A percentile compares a stretch with the other conserved stretches of the same genome.
Conservation (phyloP, 495 filamentous ascomycete species). For the Hypoxylon crocopeplum region DNA sequence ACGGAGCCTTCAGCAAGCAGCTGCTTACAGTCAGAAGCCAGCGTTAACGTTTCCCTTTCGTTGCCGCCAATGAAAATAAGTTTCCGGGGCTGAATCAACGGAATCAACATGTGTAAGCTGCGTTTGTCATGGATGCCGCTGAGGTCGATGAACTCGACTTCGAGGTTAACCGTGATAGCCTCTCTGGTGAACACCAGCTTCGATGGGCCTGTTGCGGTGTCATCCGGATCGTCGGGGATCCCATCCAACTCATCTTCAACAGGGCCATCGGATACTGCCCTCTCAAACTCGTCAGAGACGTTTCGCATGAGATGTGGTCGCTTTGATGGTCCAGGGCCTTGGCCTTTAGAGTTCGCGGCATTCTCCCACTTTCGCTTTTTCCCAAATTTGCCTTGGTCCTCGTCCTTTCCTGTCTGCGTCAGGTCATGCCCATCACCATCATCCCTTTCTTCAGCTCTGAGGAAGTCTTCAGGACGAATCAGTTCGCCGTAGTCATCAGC, state of each 20-base stretch:
- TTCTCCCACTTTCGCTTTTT: conserved; percentile 96
- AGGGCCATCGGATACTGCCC: conserved; percentile 46
- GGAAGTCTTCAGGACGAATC: conserved; percentile 90
- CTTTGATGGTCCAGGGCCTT: conserved; percentile 43
- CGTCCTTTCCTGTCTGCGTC: conserved; percentile 50
- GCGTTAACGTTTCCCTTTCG: conserved; percentile 72
- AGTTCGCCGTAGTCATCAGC: conserved; percentile 92
- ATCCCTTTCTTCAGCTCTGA: conserved; percentile 91
- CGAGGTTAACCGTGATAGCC: conserved; percentile 68
- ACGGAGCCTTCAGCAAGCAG: conserved; percentile 62
- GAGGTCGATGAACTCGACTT: conserved; percentile 89
- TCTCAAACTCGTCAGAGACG: conserved; percentile 50
- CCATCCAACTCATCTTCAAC: conserved; percentile 59
- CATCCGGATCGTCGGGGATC: conserved; percentile 63
- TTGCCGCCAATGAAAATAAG: conserved; percentile 86
- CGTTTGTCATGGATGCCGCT: conserved; percentile 91
- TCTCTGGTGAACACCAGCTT: conserved; percentile 70
- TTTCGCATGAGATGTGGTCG: conserved; percentile 47
- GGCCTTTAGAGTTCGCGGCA: conserved; percentile 53
- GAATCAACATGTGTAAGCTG: conserved; percentile 91
- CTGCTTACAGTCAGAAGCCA: conserved; percentile 83
- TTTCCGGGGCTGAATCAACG: conserved; percentile 91
- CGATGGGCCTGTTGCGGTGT: conserved; percentile 70
- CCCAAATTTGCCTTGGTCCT: conserved; percentile 71
- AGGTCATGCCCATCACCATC: conserved; percentile 71